Percentiles rank a stretch among this genome's conserved stretches.
These are phyloP conservation scores for Neonectria magnoliae DNA, from an alignment of 2,329 filamentous ascomycete species.

Conservation along the genomic window DNA sequence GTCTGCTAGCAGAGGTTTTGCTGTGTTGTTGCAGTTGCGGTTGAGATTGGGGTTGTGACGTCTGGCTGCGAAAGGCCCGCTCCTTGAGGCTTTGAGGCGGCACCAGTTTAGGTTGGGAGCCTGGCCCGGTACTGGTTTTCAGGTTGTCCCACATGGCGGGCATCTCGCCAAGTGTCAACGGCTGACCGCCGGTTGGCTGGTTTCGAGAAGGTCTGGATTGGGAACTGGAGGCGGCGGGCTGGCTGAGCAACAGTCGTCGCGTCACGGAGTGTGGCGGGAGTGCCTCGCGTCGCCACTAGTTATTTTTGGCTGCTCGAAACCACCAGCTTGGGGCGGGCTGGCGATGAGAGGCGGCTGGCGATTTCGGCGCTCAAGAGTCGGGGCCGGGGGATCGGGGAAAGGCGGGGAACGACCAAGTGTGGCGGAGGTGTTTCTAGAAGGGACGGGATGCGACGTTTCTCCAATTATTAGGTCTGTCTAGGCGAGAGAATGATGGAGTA, in stretches of 20 bases:
- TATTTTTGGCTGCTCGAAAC: constrained; percentile 36
- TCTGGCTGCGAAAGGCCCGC: constrained; percentile 38
- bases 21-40: constrained; percentile 30
- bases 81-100: constrained; percentile 42
- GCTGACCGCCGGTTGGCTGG: constrained; percentile 6
- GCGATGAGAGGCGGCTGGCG: constrained; percentile 32
- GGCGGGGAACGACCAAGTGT: constrained; percentile 18
- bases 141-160: constrained; percentile 42
- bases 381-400: constrained; percentile 2
- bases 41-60: constrained; percentile 28
- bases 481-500: not conserved
- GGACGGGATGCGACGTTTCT: not conserved
- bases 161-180: constrained; percentile 32
- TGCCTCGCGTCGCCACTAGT: constrained; percentile 33
- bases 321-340: constrained; percentile 12
- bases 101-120: constrained; percentile 30
- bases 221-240: not conserved
- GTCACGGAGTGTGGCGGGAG: constrained; percentile 11
- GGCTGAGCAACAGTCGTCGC: not conserved
- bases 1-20: constrained; percentile 24
- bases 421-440: constrained; percentile 27
- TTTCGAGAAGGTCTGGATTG: not conserved
- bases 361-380: not conserved
- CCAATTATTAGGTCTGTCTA: not conserved
- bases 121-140: constrained; percentile 36